Percentiles rank a stretch among this genome's conserved stretches.
These are phyloP conservation scores for Teratosphaeria zuluensis DNA, from an alignment of 2,329 filamentous ascomycete genomes.

Conservation along the genomic window DNA sequence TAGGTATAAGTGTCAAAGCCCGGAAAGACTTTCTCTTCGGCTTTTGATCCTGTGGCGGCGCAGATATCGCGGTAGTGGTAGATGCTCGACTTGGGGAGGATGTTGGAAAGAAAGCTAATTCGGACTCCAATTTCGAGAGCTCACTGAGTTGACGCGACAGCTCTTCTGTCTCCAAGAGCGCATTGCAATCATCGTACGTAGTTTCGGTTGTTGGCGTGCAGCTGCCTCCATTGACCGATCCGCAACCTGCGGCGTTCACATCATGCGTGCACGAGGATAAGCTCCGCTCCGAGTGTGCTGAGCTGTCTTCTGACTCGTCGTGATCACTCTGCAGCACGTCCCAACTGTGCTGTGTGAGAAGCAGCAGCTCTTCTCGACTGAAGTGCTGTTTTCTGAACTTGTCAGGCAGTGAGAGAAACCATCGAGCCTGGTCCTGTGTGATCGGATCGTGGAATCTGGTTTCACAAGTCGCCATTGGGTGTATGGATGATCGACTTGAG, in stretches of 20 bases:
- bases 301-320: neutral
- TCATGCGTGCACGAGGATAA: neutral
- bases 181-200: neutral
- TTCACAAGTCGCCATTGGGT: neutral
- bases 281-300: neutral
- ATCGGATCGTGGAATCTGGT: constrained; percentile 11
- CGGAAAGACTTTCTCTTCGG: constrained; percentile 11
- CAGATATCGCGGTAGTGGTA: neutral
- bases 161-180: neutral
- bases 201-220: neutral
- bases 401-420: constrained; percentile 61
- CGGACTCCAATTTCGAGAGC: neutral
- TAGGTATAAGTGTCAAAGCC: constrained; percentile 15
- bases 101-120: constrained; percentile 7
- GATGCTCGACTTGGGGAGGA: constrained; percentile 1
- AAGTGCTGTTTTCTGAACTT: constrained; percentile 64
- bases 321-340: constrained; percentile 17
- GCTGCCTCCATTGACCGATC: neutral
- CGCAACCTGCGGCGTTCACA: neutral
- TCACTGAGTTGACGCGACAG: neutral
- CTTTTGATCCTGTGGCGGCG: neutral
- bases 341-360: constrained; percentile 47
- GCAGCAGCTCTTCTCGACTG: constrained; percentile 59
- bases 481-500: neutral
- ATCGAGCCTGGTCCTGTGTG: constrained; percentile 29